Percentiles rank a stretch among this genome's conserved stretches.
Evolutionary conservation across 169 alveolate species (phyloP).

Genomic region (Cryptosporidium muris): DNA sequence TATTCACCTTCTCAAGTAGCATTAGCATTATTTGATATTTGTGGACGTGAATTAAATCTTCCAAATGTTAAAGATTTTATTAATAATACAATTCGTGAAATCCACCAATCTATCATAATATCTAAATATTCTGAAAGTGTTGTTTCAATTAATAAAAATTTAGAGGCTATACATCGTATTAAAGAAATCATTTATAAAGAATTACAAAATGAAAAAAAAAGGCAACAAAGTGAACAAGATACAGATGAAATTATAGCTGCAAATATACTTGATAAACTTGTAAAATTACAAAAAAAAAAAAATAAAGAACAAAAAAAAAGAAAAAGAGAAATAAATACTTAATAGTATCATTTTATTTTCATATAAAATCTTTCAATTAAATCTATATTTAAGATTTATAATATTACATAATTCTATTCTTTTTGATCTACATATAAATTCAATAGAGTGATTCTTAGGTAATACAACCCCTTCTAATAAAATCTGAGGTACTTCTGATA

Average conservation of each 20-base stretch:
- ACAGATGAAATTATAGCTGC: slow-evolving; percentile 40
- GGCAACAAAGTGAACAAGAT: slow-evolving; percentile 9
- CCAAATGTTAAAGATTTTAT: slow-evolving; percentile 50
- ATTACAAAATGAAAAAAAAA: slow-evolving; percentile 21
- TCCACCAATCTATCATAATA: slow-evolving; percentile 18
- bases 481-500: background rate
- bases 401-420: slow-evolving; percentile 12
- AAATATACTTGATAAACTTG: slow-evolving; percentile 45
- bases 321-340: background rate
- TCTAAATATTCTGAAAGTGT: background rate
- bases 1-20: slow-evolving; percentile 65
- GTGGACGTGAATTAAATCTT: slow-evolving; percentile 56
- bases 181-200: slow-evolving; percentile 18
- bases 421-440: slow-evolving; percentile 62
- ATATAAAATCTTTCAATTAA: background rate
- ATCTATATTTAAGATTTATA: slow-evolving; percentile 2
- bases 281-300: slow-evolving; percentile 41
- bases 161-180: slow-evolving; percentile 14
- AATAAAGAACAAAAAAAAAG: slow-evolving; percentile 57
- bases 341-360: background rate
- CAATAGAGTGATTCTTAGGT: slow-evolving; percentile 59
- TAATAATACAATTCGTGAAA: slow-evolving; percentile 30
- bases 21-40: slow-evolving; percentile 48
- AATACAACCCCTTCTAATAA: slow-evolving; percentile 27
- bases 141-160: background rate